Evolutionary conservation across 2,329 filamentous ascomycete species (phyloP).

Genomic region (Xylaria polymorpha): DNA sequence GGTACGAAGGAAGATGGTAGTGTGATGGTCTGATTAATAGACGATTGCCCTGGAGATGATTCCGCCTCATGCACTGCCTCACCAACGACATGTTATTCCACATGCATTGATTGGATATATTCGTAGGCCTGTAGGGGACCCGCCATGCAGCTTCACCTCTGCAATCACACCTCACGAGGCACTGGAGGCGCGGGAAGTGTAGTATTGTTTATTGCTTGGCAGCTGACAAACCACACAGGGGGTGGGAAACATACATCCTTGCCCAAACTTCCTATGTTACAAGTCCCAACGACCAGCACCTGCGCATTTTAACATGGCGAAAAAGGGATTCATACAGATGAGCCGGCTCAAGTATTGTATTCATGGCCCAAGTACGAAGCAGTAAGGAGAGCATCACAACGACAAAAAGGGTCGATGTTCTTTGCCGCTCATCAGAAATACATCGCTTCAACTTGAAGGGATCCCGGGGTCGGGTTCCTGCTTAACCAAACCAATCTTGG

Average conservation of each 20-base stretch:
- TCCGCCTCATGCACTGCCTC: conserved; percentile 16
- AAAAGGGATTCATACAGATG: not conserved
- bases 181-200: conserved; percentile 11
- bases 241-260: conserved; percentile 11
- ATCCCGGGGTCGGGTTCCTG: not conserved
- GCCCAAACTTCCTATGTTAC: conserved; percentile 11
- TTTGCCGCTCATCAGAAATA: no score
- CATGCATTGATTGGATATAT: conserved; percentile 8
- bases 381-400: no score
- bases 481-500: conserved; percentile 20
- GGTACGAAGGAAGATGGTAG: conserved; percentile 11
- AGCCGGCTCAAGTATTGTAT: not conserved
- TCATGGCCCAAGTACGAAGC: no score
- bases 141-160: not conserved
- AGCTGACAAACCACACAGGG: conserved; percentile 13
- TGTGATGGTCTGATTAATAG: conserved; percentile 2
- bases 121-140: not conserved
- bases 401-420: no score
- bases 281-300: not conserved
- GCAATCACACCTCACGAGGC: not conserved
- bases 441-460: no score
- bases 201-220: conserved; percentile 12
- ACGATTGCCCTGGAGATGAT: not conserved
- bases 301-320: not conserved
- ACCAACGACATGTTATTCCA: conserved; percentile 22